Evolutionary conservation across 129 eudicot genomes (phyloP).

Genomic region (Arctium lappa): DNA sequence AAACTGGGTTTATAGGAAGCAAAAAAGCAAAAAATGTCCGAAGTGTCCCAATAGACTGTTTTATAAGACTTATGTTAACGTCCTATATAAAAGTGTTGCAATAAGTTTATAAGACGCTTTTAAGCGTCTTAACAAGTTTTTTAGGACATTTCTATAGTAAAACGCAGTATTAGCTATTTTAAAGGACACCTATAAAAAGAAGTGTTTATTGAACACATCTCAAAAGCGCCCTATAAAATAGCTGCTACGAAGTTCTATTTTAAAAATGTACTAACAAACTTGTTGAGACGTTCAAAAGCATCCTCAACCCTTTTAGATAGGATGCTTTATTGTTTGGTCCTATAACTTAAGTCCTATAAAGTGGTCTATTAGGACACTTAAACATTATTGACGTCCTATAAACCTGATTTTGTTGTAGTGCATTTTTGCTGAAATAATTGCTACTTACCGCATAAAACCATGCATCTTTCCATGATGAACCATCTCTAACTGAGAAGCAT

Average conservation of each 20-base stretch:
- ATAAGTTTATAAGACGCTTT: not conserved
- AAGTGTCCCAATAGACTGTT: too few relatives aligned
- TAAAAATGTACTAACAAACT: not conserved
- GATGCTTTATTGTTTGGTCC: not conserved
- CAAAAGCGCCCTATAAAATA: not conserved
- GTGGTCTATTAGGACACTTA: not conserved
- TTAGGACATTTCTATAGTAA: not conserved
- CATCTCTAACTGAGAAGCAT: conserved; percentile 96
- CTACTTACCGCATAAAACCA: conserved; percentile 95
- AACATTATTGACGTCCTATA: not conserved
- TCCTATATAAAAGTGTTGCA: not conserved
- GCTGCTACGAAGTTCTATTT: not conserved
- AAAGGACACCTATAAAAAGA: not conserved
- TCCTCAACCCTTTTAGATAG: not conserved
- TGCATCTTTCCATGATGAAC: conserved; percentile 97
- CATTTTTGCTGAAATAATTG: not conserved
- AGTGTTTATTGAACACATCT: not conserved
- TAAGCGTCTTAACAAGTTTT: not conserved
- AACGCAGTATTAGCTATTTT: not conserved
- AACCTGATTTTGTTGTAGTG: not conserved
- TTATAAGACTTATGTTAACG: not conserved
- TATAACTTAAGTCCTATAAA: not conserved
- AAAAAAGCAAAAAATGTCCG: not conserved
- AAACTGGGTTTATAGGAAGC: not conserved
- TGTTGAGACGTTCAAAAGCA: not conserved